Conservation (phyloP, 208 protist species). For the Leishmania mexicana region DNA sequence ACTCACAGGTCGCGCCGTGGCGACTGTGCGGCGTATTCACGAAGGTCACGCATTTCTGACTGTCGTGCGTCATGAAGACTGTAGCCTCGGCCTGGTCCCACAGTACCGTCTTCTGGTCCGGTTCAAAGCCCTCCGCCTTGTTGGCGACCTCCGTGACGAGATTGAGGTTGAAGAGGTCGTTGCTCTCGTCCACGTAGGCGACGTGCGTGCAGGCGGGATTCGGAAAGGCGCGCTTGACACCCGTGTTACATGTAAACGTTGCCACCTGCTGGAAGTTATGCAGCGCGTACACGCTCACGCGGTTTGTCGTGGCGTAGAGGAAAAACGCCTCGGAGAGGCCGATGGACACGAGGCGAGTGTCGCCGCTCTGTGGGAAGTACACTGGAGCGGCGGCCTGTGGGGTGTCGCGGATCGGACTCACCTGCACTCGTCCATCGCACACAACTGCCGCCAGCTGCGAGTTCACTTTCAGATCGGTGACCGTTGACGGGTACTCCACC, state of each 20-base stretch:
- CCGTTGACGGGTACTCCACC: slow-evolving; percentile 75
- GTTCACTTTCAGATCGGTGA: slow-evolving; percentile 80
- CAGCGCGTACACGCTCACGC: slow-evolving; percentile 86
- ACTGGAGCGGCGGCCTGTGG: slow-evolving; percentile 18
- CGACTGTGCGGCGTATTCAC: slow-evolving; percentile 89
- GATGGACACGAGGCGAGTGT: slow-evolving; percentile 71
- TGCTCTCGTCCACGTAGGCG: slow-evolving; percentile 89
- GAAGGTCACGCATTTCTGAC: slow-evolving; percentile 82
- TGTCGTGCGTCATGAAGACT: slow-evolving; percentile 85
- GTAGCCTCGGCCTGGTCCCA: slow-evolving; percentile 94
- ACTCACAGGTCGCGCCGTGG: slow-evolving; percentile 87
- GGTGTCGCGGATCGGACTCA: slow-evolving; percentile 80
- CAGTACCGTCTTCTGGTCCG: slow-evolving; percentile 67
- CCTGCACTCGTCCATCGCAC: slow-evolving; percentile 78
- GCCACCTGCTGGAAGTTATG: slow-evolving; percentile 88
- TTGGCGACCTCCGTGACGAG: slow-evolving; percentile 90
- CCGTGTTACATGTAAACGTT: slow-evolving; percentile 65
- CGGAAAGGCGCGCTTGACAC: slow-evolving; percentile 79
- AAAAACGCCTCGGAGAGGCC: slow-evolving; percentile 93
- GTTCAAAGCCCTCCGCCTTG: slow-evolving; percentile 73
- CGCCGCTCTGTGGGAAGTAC: slow-evolving; percentile 37
- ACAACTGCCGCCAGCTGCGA: slow-evolving; percentile 86
- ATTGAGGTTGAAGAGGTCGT: slow-evolving; percentile 87
- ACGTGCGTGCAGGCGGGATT: slow-evolving; percentile 93
- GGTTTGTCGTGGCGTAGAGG: slow-evolving; percentile 88